Evolutionary conservation across 257 asterid genomes (phyloP).

Genomic region (Scutellaria barbata): DNA sequence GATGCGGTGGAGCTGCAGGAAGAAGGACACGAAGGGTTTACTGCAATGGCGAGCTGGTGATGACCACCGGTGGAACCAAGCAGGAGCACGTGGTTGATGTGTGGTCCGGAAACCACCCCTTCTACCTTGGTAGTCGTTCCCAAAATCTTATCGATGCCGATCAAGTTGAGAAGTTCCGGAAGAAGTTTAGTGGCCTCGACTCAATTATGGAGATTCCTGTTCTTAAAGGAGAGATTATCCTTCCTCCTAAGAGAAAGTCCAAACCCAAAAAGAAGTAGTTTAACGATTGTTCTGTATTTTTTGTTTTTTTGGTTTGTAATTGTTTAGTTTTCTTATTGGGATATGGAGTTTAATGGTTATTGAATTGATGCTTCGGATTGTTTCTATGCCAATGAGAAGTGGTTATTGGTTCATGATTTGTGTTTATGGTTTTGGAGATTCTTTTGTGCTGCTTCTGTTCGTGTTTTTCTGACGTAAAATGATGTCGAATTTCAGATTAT

Average conservation of each 20-base stretch:
- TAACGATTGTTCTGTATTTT: not conserved
- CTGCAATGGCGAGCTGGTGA: conserved; percentile 92
- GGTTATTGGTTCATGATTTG: conserved; percentile 22
- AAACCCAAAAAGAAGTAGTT: conserved; percentile 76
- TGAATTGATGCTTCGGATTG: conserved; percentile 34
- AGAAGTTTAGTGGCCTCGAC: conserved; percentile 69
- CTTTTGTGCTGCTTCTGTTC: not conserved
- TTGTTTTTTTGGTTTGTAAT: conserved; percentile 4
- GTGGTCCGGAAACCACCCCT: conserved; percentile 98
- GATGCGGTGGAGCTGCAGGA: conserved; percentile 79
- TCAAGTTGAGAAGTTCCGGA: conserved; percentile 86
- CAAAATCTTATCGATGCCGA: conserved; percentile 65
- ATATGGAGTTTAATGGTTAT: conserved; percentile 25
- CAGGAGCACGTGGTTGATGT: conserved; percentile 91
- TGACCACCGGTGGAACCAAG: conserved; percentile 96
- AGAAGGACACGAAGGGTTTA: conserved; percentile 78
- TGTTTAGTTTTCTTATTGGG: conserved; percentile 18
- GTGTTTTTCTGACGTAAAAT: not conserved
- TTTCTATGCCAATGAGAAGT: conserved; percentile 25
- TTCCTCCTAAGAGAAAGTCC: conserved; percentile 77
- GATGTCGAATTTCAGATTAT: conserved; percentile 16
- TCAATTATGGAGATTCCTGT: conserved; percentile 79
- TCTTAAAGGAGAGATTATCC: conserved; percentile 88
- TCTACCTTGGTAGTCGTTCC: conserved; percentile 84
- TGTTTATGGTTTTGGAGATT: not conserved